Evolutionary conservation across 768 basidiomycete genomes (phyloP).

Genomic region (Dioszegia hungarica): DNA sequence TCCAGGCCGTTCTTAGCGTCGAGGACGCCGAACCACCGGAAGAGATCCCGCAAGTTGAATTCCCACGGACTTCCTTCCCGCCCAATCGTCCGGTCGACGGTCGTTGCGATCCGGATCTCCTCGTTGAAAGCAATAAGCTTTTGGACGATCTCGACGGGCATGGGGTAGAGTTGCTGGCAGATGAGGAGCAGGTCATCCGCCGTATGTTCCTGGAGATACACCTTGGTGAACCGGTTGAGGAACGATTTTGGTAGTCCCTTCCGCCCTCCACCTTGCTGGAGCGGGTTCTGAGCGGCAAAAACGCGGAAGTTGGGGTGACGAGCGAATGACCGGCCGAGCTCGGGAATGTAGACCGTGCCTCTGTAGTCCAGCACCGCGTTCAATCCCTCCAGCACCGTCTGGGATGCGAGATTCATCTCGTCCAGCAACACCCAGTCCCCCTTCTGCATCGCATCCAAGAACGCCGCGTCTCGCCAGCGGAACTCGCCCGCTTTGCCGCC

Average conservation of each 20-base stretch:
- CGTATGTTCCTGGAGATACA: constrained; percentile 81
- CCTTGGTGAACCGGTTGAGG: constrained; percentile 96
- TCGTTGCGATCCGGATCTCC: constrained; percentile 64
- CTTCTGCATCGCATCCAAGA: constrained; percentile 84
- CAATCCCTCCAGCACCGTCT: constrained; percentile 91
- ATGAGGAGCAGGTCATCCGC: constrained; percentile 71
- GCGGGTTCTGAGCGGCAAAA: constrained; percentile 95
- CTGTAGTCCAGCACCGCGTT: constrained; percentile 95
- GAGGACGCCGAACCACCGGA: constrained; percentile 70
- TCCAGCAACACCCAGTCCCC: constrained; percentile 97
- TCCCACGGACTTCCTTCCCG: constrained; percentile 89
- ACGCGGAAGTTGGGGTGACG: constrained; percentile 92
- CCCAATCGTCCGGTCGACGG: constrained; percentile 63
- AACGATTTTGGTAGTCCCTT: constrained; percentile 98
- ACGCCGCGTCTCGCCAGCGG: constrained; percentile 95
- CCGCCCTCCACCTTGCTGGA: constrained; percentile 91
- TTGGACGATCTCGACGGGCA: constrained; percentile 57
- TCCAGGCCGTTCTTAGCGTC: constrained; percentile 45
- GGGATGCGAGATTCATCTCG: constrained; percentile 98
- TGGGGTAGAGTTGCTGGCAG: constrained; percentile 68
- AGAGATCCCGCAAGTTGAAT: constrained; percentile 91
- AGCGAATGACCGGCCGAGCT: constrained; percentile 79
- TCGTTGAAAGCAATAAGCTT: constrained; percentile 80
- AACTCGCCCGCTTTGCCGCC: constrained; percentile 88
- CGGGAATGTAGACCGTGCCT: constrained; percentile 89